Evolutionary conservation across 176 grass and related monocot genomes (phyloP), one percentile per base, ranked within the genome.

Genomic region (Cocos nucifera): DNA sequence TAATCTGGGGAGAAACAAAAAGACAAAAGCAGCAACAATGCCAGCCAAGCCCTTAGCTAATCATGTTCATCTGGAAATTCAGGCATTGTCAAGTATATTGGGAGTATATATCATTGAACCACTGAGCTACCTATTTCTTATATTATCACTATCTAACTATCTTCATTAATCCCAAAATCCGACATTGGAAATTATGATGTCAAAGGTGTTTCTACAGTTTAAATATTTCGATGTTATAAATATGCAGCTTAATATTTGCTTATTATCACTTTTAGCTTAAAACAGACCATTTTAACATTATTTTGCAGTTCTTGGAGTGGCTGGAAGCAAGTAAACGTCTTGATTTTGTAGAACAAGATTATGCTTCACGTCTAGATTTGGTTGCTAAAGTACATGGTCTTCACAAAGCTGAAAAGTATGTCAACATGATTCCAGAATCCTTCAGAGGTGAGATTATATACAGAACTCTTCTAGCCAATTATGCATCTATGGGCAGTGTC

Each of bases 281-380:
- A 44, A 44, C 35, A 44, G 12, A 44, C 35, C 35, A 0, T 53
- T 53, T 55, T 23, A 20, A 29, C 15, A 26, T 32, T 5, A 6
- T 62, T 63, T 63, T 73, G 59, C 59, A 73, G 70, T 73, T 73
- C 24, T 15, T 63, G 14, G 70, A 73, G 29, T 73, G 70, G 70
- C 70, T 73, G 58, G 70, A 73, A 63, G 28, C 59, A 26, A 73
- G 7, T 19, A 56, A 49, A 15, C 59, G 14, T 17, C 32, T 73
- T 24, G 51, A 73, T 17, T 53, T 27, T 14, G 16, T 17, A 3
- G 70, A 73, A 20, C 70, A 28, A n/a, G 70, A 73, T 22, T 73
- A 63, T 56, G 59, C 59, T 18, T 73, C 70, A 24, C 59, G 35
- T 22, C 22, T 63, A 30, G 70, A 73, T 61, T 73, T 73, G 70